Percentiles rank a stretch among this genome's conserved stretches.
Evolutionary conservation across 2,329 filamentous ascomycete genomes (phyloP).

Genomic region (Neonectria neomacrospora): DNA sequence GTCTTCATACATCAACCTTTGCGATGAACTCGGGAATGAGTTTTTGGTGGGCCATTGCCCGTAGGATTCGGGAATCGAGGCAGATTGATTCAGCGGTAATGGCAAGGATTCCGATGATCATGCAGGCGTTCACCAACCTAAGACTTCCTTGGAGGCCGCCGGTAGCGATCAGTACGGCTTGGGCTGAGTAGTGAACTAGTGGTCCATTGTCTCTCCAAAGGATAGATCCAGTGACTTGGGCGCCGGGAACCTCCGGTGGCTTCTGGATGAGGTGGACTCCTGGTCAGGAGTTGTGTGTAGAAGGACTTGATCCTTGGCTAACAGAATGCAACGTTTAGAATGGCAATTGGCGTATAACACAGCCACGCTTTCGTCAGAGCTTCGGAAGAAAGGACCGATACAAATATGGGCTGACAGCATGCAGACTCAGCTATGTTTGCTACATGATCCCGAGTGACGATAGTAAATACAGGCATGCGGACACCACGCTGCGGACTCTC

Average conservation of each 20-base stretch:
- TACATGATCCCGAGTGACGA: not conserved
- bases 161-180: conserved; percentile 27
- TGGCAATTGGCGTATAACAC: not conserved
- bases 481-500: conserved; percentile 10
- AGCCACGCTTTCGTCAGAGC: not conserved
- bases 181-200: conserved; percentile 19
- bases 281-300: conserved; percentile 6
- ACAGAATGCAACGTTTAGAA: not conserved
- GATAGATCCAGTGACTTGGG: conserved; percentile 17
- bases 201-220: conserved; percentile 14
- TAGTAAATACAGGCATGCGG: conserved; percentile 1
- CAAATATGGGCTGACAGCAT: conserved; percentile 13
- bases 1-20: conserved; percentile 20
- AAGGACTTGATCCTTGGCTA: conserved; percentile 2
- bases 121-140: conserved; percentile 35
- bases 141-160: conserved; percentile 31
- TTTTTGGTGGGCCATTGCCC: conserved; percentile 21
- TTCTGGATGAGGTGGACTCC: conserved; percentile 20
- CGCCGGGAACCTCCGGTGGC: conserved; percentile 1
- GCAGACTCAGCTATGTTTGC: not conserved
- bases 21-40: conserved; percentile 11
- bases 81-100: conserved; percentile 26
- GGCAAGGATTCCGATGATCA: conserved; percentile 35
- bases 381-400: not conserved
- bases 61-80: conserved; percentile 17